Evolutionary conservation across 495 filamentous ascomycete species (phyloP).

Genomic region (Chaetomium tenue): DNA sequence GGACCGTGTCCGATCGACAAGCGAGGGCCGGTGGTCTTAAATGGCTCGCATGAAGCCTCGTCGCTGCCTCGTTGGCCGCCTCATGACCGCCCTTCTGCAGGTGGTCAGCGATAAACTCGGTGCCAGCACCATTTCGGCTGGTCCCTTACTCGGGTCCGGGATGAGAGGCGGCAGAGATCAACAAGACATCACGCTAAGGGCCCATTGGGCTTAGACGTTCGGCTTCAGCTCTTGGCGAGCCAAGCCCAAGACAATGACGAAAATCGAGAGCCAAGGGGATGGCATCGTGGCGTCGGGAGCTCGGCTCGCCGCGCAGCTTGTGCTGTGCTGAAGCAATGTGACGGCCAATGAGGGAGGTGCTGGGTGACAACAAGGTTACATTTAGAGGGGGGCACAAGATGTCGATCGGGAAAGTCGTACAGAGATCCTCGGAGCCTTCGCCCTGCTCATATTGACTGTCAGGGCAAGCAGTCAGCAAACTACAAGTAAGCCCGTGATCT

Average conservation of each 20-base stretch:
- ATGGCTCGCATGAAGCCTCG: neutral
- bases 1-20: neutral
- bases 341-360: neutral
- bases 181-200: neutral
- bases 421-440: too few relatives aligned
- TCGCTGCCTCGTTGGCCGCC: neutral
- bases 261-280: neutral
- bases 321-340: neutral
- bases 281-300: conserved; percentile 3
- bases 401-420: neutral
- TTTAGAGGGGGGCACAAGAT: neutral
- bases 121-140: neutral
- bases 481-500: too few relatives aligned
- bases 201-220: conserved; percentile 2
- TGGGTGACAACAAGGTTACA: neutral
- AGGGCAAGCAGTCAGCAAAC: too few relatives aligned
- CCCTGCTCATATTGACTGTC: too few relatives aligned
- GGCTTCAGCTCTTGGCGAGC: conserved; percentile 19
- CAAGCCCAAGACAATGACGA: neutral
- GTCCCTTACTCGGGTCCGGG: neutral
- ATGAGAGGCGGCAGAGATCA: neutral
- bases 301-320: neutral
- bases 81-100: conserved; percentile 14
- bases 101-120: neutral
- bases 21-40: neutral